Evolutionary conservation across 495 filamentous ascomycete species (phyloP).

Genomic region (Eremomyces bilateralis): DNA sequence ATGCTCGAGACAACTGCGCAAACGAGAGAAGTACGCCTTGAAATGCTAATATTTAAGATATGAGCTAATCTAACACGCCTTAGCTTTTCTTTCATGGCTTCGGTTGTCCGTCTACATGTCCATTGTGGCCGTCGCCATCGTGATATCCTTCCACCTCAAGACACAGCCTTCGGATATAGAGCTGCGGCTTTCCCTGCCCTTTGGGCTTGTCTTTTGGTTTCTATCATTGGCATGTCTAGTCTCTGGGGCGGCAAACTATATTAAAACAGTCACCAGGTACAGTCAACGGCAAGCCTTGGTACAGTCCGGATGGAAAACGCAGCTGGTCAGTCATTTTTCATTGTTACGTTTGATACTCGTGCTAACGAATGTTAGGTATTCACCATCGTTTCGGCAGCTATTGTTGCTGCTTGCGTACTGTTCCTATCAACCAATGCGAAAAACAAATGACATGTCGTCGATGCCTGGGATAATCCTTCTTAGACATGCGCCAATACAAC

Average conservation of each 20-base stretch:
- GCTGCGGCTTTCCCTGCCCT: conserved; percentile 51
- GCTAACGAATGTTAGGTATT: conserved; percentile 30
- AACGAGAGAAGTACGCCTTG: conserved; percentile 44
- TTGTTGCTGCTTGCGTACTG: conserved; percentile 58
- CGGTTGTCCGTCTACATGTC: conserved; percentile 80
- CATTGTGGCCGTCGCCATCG: conserved; percentile 70
- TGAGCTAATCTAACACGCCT: conserved; percentile 7
- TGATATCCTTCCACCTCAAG: conserved; percentile 82
- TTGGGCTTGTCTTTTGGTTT: conserved; percentile 76
- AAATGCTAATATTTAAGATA: not conserved
- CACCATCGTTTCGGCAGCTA: conserved; percentile 51
- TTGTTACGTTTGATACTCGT: conserved; percentile 1
- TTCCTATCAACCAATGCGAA: conserved; percentile 33
- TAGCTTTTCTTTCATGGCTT: conserved; percentile 81
- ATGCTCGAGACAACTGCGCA: conserved; percentile 69
- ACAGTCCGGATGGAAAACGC: conserved; percentile 86
- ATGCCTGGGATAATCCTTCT: too few relatives aligned
- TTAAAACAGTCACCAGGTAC: conserved; percentile 72
- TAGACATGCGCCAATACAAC: too few relatives aligned
- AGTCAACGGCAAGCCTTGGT: conserved; percentile 58
- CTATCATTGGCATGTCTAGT: conserved; percentile 52
- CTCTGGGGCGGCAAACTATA: conserved; percentile 68
- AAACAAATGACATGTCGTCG: too few relatives aligned
- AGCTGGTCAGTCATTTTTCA: conserved; percentile 32
- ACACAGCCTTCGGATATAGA: conserved; percentile 45